Conservation (phyloP, 768 basidiomycete species). For the Russula compacta region DNA sequence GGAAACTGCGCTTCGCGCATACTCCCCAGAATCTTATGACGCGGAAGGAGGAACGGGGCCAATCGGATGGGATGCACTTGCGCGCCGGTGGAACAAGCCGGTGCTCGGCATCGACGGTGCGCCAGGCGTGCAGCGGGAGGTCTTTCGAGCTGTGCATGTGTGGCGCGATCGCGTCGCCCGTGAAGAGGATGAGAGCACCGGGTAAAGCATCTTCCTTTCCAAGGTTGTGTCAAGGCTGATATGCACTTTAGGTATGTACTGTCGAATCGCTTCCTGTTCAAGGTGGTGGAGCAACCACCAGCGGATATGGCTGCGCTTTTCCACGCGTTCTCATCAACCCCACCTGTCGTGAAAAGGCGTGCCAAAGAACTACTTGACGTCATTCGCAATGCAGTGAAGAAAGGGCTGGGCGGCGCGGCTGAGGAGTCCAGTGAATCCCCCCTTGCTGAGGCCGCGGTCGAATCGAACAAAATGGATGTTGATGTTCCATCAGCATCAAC, state of each 20-base stretch:
- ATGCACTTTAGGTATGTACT: conserved; percentile 50
- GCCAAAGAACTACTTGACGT: conserved; percentile 56
- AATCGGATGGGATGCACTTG: conserved; percentile 69
- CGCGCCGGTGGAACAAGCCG: conserved; percentile 76
- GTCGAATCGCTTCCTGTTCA: conserved; percentile 65
- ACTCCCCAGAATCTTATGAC: conserved; percentile 66
- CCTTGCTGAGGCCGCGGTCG: background rate
- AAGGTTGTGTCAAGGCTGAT: background rate
- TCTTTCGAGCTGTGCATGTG: conserved; percentile 64
- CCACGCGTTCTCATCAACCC: conserved; percentile 48
- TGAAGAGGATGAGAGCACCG: conserved; percentile 78
- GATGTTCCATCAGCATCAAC: background rate
- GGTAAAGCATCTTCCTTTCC: conserved; percentile 35
- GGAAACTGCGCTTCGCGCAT: conserved; percentile 66
- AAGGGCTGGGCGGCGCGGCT: conserved; percentile 6
- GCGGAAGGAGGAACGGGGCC: conserved; percentile 50
- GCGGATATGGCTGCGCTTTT: conserved; percentile 54
- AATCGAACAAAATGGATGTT: background rate
- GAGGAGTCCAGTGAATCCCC: background rate
- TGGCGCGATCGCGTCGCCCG: conserved; percentile 79
- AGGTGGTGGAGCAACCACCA: conserved; percentile 62
- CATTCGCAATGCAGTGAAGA: conserved; percentile 43
- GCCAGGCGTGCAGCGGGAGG: conserved; percentile 41
- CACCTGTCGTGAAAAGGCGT: conserved; percentile 52
- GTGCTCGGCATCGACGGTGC: conserved; percentile 32